phyloP scores from a whole-genome alignment of 2,329 filamentous ascomycete species.

The Daldinia eschscholtzii region DNA sequence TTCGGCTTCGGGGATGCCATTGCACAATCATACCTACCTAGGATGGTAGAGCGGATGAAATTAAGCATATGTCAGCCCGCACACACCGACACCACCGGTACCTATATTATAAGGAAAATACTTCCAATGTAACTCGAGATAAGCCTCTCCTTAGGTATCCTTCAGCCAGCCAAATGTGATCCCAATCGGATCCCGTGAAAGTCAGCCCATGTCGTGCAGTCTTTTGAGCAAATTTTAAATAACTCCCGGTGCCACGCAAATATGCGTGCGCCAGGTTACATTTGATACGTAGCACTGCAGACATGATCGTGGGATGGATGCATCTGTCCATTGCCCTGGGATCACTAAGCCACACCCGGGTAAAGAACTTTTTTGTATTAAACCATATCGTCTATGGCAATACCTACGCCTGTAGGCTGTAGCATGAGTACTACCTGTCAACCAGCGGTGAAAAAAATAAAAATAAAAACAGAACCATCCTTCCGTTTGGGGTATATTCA shows the following conservation, averaged over 20 bases:
- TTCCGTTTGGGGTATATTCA: slow-evolving; percentile 31
- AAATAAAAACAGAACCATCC: neutral
- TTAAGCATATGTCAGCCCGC: slow-evolving; percentile 14
- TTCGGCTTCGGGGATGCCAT: neutral
- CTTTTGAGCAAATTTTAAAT: slow-evolving; percentile 43
- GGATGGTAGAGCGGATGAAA: slow-evolving; percentile 12
- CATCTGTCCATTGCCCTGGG: slow-evolving; percentile 41
- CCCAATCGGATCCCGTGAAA: slow-evolving; percentile 40
- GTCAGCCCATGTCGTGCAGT: slow-evolving; percentile 41
- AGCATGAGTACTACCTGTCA: slow-evolving; percentile 1
- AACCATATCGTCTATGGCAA: slow-evolving; percentile 7
- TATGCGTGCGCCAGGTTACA: slow-evolving; percentile 32
- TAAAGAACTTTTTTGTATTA: slow-evolving; percentile 17
- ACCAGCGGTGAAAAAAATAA: slow-evolving; percentile 28
- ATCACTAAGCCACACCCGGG: slow-evolving; percentile 29
- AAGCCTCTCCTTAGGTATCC: slow-evolving; percentile 30
- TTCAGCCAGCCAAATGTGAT: slow-evolving; percentile 26
- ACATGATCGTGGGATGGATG: slow-evolving; percentile 39
- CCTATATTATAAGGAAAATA: slow-evolving; percentile 5
- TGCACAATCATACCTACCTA: neutral
- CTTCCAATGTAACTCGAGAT: slow-evolving; percentile 38
- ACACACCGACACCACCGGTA: slow-evolving; percentile 31
- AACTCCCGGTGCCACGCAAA: slow-evolving; percentile 41
- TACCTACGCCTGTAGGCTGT: slow-evolving; percentile 14
- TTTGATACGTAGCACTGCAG: slow-evolving; percentile 42